Evolutionary conservation across 345 rosid genomes (phyloP), one percentile per base, ranked within the genome.

Genomic region (Cochlearia excelsa): DNA sequence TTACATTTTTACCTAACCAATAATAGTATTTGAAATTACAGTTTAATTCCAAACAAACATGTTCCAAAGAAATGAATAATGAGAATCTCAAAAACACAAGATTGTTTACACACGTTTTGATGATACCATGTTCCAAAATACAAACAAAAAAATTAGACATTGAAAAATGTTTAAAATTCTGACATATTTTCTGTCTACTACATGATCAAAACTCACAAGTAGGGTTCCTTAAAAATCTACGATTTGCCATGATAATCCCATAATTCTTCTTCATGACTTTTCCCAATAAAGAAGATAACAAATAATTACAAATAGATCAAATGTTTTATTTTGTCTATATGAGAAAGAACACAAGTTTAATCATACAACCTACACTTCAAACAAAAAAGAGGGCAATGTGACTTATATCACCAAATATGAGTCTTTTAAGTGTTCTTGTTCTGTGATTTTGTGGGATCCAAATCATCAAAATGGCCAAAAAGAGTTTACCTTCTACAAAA

Each of bases 181-280:
- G 9, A 9, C 46, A 30, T 40, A 26, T 5, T 52, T 38, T 45
- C 28, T 38, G 7, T 39, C 57, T 50, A 50, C 40, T 37, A 61
- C 57, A 61, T 38, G 23, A 61, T 39, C 57, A 61, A 61, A 61
- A 50, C 29, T 48, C 9, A 35, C 47, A 26, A 37, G 7, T 28
- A 48, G 28, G 46, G 38, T 48, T 48, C 31, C 30, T 11, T 38
- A 11, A 49, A 37, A 61, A 61, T 10, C 39, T 40, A 40, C 30
- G 40, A 50, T 61, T 29, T 46, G 52, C 7, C 61, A 16, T 16
- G 23, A 16, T 10, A 37, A 41, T 57, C 41, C 50, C 27, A 59
- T 7, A 7, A 37, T 46, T n/a, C 37, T 38, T 39, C 38, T 49
- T 61, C 30, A 39, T 29, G 48, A 61, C 30, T 4, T 16, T 50